phyloP scores from a whole-genome alignment of 305 asterid species.

The Rubia occidens region DNA sequence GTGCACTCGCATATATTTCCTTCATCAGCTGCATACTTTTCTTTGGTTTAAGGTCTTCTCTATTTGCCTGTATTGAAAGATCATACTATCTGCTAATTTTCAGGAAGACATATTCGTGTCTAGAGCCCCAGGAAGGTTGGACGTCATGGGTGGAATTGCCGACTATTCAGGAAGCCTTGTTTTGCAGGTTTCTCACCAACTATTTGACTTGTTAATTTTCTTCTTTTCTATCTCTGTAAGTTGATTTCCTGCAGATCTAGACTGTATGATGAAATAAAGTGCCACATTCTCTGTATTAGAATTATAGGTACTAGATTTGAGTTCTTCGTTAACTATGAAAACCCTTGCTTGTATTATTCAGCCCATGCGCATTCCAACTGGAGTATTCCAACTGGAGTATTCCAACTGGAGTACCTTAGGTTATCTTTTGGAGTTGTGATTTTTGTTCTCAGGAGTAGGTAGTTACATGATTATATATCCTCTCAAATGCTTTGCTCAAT shows the following conservation, averaged over 20 bases:
- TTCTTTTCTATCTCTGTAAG: neutral
- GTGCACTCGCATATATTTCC: neutral
- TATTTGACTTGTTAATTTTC: conserved; percentile 4
- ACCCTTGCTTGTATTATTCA: neutral
- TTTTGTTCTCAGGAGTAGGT: neutral
- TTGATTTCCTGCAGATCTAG: neutral
- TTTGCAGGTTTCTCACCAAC: conserved; percentile 54
- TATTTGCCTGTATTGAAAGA: neutral
- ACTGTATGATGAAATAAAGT: neutral
- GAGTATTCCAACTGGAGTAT: too few relatives aligned
- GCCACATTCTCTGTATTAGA: neutral
- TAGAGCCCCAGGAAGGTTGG: conserved; percentile 99
- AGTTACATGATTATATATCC: neutral
- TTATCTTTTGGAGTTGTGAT: neutral
- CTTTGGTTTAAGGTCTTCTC: neutral
- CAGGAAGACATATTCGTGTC: conserved; percentile 89
- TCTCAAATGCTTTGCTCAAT: neutral
- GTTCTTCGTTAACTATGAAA: neutral
- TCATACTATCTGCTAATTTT: neutral
- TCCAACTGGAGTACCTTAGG: neutral
- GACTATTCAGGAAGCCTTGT: conserved; percentile 99
- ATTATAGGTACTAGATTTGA: neutral
- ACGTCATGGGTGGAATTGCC: conserved; percentile 99
- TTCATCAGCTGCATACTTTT: neutral
- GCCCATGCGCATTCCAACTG: neutral